phyloP scores from a whole-genome alignment of 495 filamentous ascomycete genomes.

The Polyplosphaeria fusca region DNA sequence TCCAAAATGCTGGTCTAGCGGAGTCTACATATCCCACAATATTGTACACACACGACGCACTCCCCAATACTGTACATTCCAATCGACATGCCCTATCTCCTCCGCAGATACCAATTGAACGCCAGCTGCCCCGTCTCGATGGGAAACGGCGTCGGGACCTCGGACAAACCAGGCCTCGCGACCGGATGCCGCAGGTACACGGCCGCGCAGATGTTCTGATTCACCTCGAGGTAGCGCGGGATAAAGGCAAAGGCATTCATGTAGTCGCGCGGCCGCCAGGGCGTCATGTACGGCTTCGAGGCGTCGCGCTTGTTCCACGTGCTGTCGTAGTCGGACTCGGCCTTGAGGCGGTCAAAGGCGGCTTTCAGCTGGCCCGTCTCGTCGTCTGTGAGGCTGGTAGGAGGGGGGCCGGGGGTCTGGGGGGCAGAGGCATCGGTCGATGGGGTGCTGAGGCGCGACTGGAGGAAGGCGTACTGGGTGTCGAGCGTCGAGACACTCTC shows the following conservation, averaged over 20 bases:
- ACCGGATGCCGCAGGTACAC: slow-evolving; percentile 96
- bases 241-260: slow-evolving; percentile 93
- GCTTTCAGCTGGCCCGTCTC: slow-evolving; percentile 32
- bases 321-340: slow-evolving; percentile 57
- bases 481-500: slow-evolving; percentile 49
- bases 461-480: slow-evolving; percentile 48
- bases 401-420: slow-evolving; percentile 6
- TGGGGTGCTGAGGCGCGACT: slow-evolving; percentile 25
- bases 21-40: too few species aligned
- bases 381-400: slow-evolving; percentile 21
- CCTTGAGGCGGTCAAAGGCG: slow-evolving; percentile 55
- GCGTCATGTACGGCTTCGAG: slow-evolving; percentile 81
- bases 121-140: slow-evolving; percentile 64
- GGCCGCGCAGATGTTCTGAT: slow-evolving; percentile 90
- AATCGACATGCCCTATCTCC: slow-evolving; percentile 67
- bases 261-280: slow-evolving; percentile 83
- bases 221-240: slow-evolving; percentile 92
- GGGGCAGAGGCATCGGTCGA: slow-evolving; percentile 8
- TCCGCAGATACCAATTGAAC: slow-evolving; percentile 89
- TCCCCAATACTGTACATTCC: too few species aligned
- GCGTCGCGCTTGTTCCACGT: slow-evolving; percentile 48
- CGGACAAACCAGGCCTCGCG: slow-evolving; percentile 77
- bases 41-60: too few species aligned
- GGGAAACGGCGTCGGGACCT: slow-evolving; percentile 85
- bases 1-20: too few species aligned